phyloP scores from a whole-genome alignment of 2,329 filamentous ascomycete genomes.

The Paramyrothecium roridum region DNA sequence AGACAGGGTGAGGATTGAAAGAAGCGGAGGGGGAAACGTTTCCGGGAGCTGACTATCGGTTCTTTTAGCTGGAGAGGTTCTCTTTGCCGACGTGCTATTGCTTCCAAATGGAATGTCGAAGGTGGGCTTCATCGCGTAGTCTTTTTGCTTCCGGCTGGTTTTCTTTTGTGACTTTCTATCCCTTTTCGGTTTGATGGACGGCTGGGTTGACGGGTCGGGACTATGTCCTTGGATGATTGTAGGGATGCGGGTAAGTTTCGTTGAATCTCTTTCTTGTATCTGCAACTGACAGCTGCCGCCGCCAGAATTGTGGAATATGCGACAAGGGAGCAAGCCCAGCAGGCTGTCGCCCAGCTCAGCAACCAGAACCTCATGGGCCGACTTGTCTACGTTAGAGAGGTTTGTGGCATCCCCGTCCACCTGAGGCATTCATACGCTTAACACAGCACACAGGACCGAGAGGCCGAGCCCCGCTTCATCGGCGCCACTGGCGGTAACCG shows the following conservation, averaged over 20 bases:
- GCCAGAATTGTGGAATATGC: conserved; percentile 99
- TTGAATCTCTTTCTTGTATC: background rate
- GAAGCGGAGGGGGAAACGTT: conserved; percentile 15
- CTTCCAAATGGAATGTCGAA: conserved; percentile 99
- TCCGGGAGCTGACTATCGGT: conserved; percentile 31
- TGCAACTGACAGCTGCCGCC: conserved; percentile 23
- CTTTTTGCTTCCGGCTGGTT: conserved; percentile 67
- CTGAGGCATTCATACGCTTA: conserved; percentile 3
- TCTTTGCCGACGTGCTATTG: conserved; percentile 98
- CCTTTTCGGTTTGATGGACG: conserved; percentile 73
- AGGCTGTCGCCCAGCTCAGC: conserved; percentile 94
- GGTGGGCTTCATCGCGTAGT: conserved; percentile 94
- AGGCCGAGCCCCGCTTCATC: conserved; percentile 95
- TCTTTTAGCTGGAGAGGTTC: conserved; percentile 86
- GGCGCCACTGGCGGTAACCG: conserved; percentile 63
- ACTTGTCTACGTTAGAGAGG: conserved; percentile 97
- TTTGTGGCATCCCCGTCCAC: conserved; percentile 40
- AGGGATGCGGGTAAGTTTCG: conserved; percentile 96
- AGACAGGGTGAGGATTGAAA: conserved; percentile 76
- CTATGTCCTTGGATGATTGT: conserved; percentile 82
- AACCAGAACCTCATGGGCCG: conserved; percentile 99
- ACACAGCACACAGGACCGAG: conserved; percentile 72
- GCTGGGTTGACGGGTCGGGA: conserved; percentile 99
- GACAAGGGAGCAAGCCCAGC: conserved; percentile 97
- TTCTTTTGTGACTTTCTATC: conserved; percentile 68